These are phyloP conservation scores for Scenedesmus sp. DNA, from an alignment of 163 green algal species.

Conservation along the genomic window DNA sequence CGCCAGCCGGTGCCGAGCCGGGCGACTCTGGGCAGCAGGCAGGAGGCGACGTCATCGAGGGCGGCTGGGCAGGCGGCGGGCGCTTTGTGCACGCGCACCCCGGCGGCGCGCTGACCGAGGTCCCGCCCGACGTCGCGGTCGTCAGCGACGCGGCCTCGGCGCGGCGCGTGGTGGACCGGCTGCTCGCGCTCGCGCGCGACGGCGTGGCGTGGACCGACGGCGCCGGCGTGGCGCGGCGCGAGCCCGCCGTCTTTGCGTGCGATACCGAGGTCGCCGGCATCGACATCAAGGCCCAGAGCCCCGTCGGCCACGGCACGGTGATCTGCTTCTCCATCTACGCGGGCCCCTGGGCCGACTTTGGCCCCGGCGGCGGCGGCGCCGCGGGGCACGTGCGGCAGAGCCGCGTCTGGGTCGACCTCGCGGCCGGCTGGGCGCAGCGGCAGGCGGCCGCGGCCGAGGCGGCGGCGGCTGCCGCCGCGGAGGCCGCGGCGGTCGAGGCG, in stretches of 20 bases:
- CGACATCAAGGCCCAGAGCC: slow-evolving; percentile 86
- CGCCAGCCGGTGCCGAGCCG: too few relatives aligned
- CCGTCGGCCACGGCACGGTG: slow-evolving; percentile 87
- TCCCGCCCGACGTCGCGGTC: slow-evolving; percentile 25
- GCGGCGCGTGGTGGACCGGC: slow-evolving; percentile 12
- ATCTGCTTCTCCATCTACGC: slow-evolving; percentile 94
- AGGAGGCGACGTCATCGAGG: neutral
- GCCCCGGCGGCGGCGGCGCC: slow-evolving; percentile 5
- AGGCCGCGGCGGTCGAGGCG: neutral
- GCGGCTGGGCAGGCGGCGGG: neutral
- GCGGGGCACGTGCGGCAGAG: slow-evolving; percentile 36
- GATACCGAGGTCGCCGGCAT: slow-evolving; percentile 95
- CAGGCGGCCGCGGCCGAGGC: neutral
- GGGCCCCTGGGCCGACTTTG: slow-evolving; percentile 80
- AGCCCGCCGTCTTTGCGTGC: slow-evolving; percentile 76
- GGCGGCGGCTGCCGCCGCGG: slow-evolving; percentile 7
- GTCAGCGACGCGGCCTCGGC: slow-evolving; percentile 16
- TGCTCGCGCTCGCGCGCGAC: neutral
- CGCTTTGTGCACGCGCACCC: neutral
- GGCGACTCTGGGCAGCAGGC: too few relatives aligned
- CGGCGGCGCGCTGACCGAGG: neutral
- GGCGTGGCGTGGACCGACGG: slow-evolving; percentile 15
- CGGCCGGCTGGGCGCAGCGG: slow-evolving; percentile 49
- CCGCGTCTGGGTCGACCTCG: slow-evolving; percentile 76
- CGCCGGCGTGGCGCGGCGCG: neutral